Base-by-base conservation (phyloP, 1,139 yeast genomes). In the Candida tunisiensis region DNA sequence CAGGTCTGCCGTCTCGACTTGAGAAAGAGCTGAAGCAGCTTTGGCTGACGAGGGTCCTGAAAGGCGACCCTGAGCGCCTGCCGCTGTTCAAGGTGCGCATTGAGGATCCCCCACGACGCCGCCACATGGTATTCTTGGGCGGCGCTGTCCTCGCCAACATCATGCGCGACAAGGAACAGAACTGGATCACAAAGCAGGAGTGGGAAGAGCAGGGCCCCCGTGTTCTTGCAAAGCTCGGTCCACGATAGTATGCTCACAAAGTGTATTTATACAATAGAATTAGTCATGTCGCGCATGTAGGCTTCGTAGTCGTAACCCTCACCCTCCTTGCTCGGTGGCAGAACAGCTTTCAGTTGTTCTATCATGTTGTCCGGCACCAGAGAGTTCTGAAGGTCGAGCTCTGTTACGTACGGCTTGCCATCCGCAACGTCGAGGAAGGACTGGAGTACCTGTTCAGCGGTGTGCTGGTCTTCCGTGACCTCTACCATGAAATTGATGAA, bases 101-200 rank as follows among this genome's bases (percentile, higher is more conserved):
- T 45, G 98, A 88, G 53, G 98, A 88, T 51, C 98, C 98, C 25
- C 99, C 99, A 42, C 74, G 96, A 62, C 80, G 99, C 64, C 77
- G 88, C 53, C 95, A 91, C 54, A 88, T 88, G 95, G 99, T 88
- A 24, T 88, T 88, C 55, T 74, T 88, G 40, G 99, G 99, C 42
- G 99, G 99, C 46, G 98, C 98, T 5, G 98, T 88, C 12, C 65
- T 88, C 47, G 98, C 99, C 20, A 83, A 79, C 47, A 88, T 88
- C 43, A 88, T 91, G 96, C 93, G 93, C 25, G 94, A 88, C 51
- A 88, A 85, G 54, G 95, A 85, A 38, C 94, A 83, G 47, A 79
- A 88, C 93, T 85, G 99, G 99, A 70, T 91, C 43, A 64, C 85
- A 31, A 83, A 78, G 51, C 80, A 77, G 49, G 99, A 88, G 57